A percentile compares a stretch with the other conserved stretches of the same genome.
Evolutionary conservation across 2,329 filamentous ascomycete genomes (phyloP).

Genomic region (Onygenales sp.): DNA sequence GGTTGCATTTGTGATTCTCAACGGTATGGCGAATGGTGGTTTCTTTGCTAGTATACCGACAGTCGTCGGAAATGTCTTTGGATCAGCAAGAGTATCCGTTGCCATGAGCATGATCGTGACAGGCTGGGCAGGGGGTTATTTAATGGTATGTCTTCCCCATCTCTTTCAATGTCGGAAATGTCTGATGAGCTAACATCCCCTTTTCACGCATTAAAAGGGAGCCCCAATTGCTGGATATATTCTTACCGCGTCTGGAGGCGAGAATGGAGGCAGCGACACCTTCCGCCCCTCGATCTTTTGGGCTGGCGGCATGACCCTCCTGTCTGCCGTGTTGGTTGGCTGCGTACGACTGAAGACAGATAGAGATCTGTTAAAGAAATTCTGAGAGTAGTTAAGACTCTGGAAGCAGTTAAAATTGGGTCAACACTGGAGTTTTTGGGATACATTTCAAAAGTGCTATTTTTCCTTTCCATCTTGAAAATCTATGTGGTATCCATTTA

Average conservation of each 20-base stretch:
- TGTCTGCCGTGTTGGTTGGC: slow-evolving; percentile 34
- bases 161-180: not conserved
- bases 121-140: slow-evolving; percentile 52
- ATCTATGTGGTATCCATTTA: no score
- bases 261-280: slow-evolving; percentile 39
- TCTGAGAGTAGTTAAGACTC: slow-evolving; percentile 14
- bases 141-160: slow-evolving; percentile 39
- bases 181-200: not conserved
- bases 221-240: slow-evolving; percentile 53
- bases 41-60: slow-evolving; percentile 58
- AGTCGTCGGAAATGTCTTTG: slow-evolving; percentile 51
- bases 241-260: slow-evolving; percentile 46
- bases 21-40: slow-evolving; percentile 51
- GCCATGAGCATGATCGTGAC: slow-evolving; percentile 55
- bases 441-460: no score
- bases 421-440: no score
- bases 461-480: no score
- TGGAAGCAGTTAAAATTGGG: no score
- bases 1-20: slow-evolving; percentile 49
- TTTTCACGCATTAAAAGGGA: slow-evolving; percentile 26
- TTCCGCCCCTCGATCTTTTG: slow-evolving; percentile 56
- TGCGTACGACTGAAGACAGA: slow-evolving; percentile 37
- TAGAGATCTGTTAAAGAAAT: slow-evolving; percentile 26
- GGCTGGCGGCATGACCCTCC: slow-evolving; percentile 45
- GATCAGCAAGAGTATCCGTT: slow-evolving; percentile 44